These are phyloP conservation scores for Astrothelium macrocarpum DNA, from an alignment of 495 filamentous ascomycete genomes.

Conservation along the genomic window DNA sequence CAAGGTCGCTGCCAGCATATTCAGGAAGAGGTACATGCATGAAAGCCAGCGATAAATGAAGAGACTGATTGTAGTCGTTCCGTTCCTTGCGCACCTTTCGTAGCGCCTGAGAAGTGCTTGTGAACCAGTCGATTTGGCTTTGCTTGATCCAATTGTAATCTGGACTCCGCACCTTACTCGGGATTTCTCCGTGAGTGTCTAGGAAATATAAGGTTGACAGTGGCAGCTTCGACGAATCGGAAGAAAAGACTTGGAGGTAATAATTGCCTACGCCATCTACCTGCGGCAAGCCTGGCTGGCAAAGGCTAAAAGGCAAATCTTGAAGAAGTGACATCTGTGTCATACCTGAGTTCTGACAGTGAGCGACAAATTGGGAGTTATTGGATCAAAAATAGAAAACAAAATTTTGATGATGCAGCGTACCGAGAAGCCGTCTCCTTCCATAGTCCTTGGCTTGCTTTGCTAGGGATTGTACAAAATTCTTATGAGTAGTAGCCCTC, in stretches of 20 bases:
- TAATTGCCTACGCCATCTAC: constrained; percentile 91
- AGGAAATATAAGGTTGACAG: constrained; percentile 85
- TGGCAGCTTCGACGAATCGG: constrained; percentile 65
- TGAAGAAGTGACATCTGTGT: constrained; percentile 75
- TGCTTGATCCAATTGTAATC: constrained; percentile 95
- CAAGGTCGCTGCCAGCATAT: constrained; percentile 47
- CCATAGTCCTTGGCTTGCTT: neutral
- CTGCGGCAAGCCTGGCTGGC: constrained; percentile 29
- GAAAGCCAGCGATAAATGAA: constrained; percentile 90
- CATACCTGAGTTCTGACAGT: neutral
- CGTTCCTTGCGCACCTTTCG: constrained; percentile 47
- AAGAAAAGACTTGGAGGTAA: constrained; percentile 75
- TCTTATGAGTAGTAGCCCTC: constrained; percentile 15
- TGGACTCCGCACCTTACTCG: constrained; percentile 67
- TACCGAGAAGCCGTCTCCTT: neutral
- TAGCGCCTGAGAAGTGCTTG: constrained; percentile 56
- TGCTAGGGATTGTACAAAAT: neutral
- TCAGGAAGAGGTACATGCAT: constrained; percentile 93
- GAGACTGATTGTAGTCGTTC: constrained; percentile 40
- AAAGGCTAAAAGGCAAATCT: constrained; percentile 77
- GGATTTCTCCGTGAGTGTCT: constrained; percentile 88
- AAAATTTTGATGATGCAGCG: neutral
- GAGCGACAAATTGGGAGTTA: neutral
- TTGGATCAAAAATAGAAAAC: neutral
- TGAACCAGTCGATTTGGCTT: constrained; percentile 89